Evolutionary conservation across 495 filamentous ascomycete genomes (phyloP), one percentile per base, ranked within the genome.

Genomic region (Penicillium fimorum): DNA sequence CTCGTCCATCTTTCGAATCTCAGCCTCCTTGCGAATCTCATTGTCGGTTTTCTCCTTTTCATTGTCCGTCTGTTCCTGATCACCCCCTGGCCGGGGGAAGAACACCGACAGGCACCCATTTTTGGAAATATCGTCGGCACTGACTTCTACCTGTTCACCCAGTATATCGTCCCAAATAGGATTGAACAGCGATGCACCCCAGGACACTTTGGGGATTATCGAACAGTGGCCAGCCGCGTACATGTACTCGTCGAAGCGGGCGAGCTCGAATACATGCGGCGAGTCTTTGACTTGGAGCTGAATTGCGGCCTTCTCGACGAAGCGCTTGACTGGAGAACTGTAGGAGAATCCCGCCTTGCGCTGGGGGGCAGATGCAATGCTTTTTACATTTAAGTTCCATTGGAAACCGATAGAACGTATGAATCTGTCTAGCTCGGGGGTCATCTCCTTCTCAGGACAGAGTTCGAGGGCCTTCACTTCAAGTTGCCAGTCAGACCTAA

Each of bases 261-360:
- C 70, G 20, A 87, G 68, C 55, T 87, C 80, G 4, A 87, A 63
- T 5, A 82, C 70, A 50, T 82, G 84, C 1, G 73, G 70, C 0
- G 79, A 80, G 5, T 68, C 58, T 47, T 72, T 76, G 40, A 84
- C 63, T 9, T 63, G 66, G 47, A 79, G 84, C 17, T 69, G 69
- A 32, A 84, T 65, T 1, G 80, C 66, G 0, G 80, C 76, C 58
- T 81, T 84, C 18, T 83, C 74, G 1, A 78, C 67, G 24, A 81
- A 73, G 4, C 64, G 57, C 5, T 51, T 59, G 5, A 78, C 61
- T 2, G 61, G 62, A 13, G 65, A 56, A 0, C 55, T 51, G 3
- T 18, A 43, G 3, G 61, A 45, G 24, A 76, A 71, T 0, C 53
- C 56, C 0, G 71, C 60, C 18, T 69, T 72, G 24, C 63, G 61